Percentiles rank a stretch among this genome's conserved stretches.
These are phyloP conservation scores for Pythium rishiriense DNA, from an alignment of 352 stramenopile genomes.

Conservation along the genomic window DNA sequence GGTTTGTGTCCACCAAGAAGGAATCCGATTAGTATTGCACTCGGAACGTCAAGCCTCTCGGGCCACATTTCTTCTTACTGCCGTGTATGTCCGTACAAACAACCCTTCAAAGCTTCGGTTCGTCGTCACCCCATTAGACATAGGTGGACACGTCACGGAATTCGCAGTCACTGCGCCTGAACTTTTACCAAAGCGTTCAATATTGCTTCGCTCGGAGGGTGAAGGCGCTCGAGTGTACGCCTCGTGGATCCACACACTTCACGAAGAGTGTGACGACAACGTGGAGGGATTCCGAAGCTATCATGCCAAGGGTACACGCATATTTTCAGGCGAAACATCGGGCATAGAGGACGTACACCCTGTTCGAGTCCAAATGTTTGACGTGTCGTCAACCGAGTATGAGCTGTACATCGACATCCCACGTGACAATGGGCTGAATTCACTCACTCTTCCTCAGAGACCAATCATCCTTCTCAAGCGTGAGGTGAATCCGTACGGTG, in stretches of 20 bases:
- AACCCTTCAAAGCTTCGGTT: conserved; percentile 39
- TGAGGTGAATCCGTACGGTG: conserved; percentile 48
- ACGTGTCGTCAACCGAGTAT: conserved; percentile 24
- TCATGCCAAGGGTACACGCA: conserved; percentile 14
- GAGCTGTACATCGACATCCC: conserved; percentile 8
- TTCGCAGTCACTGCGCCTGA: conserved; percentile 19
- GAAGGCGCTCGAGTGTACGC: conserved; percentile 22
- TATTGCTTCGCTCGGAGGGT: conserved; percentile 26
- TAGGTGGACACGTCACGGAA: not conserved
- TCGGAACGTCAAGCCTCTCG: not conserved
- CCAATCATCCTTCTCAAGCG: conserved; percentile 37
- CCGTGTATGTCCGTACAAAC: conserved; percentile 41
- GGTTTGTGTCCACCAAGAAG: conserved; percentile 68
- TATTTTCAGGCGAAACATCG: conserved; percentile 43
- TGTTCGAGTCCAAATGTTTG: conserved; percentile 18
- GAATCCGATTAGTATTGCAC: conserved; percentile 29
- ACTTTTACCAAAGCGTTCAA: conserved; percentile 32
- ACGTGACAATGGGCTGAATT: not conserved
- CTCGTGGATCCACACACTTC: conserved; percentile 34
- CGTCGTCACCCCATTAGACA: conserved; percentile 21
- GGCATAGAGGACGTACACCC: conserved; percentile 8
- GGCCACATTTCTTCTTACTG: conserved; percentile 25
- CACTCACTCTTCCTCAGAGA: not conserved
- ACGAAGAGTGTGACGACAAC: not conserved
- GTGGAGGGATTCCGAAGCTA: not conserved